phyloP scores from a whole-genome alignment of 257 asterid species.

The Paulownia fortunei region DNA sequence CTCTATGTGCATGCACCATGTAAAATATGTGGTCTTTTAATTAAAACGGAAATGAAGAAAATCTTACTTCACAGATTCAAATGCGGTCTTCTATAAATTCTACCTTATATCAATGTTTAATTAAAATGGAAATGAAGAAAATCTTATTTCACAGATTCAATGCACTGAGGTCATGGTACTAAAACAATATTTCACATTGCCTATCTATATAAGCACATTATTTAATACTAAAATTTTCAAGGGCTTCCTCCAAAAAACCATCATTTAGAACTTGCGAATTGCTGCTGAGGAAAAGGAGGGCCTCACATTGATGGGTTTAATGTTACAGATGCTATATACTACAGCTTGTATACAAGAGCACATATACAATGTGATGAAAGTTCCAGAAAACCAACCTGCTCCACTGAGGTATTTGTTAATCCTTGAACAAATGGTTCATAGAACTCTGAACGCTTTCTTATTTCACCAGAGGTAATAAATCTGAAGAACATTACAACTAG shows the following conservation, averaged over 20 bases:
- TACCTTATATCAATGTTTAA: neutral
- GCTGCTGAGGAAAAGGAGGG: neutral
- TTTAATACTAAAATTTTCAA: neutral
- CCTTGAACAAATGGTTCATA: constrained; percentile 93
- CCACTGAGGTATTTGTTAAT: constrained; percentile 71
- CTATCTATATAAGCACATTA: neutral
- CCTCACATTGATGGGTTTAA: constrained; percentile 12
- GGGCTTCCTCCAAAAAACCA: neutral
- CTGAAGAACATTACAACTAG: constrained; percentile 99
- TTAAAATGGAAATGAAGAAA: neutral
- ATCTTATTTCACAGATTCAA: neutral
- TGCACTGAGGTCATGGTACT: neutral
- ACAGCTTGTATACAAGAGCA: neutral
- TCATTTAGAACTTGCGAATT: neutral
- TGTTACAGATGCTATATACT: neutral
- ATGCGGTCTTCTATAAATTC: too few species aligned
- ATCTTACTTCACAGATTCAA: neutral
- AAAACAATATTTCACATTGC: neutral
- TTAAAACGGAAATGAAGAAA: neutral
- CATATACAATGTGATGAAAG: neutral
- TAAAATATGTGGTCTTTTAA: neutral
- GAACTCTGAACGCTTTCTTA: constrained; percentile 86
- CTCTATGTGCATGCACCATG: neutral
- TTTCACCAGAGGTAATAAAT: constrained; percentile 93
- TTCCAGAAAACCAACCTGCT: constrained; percentile 63